Evolutionary conservation across 768 basidiomycete species (phyloP).

Genomic region (Daedaleopsis nitida): DNA sequence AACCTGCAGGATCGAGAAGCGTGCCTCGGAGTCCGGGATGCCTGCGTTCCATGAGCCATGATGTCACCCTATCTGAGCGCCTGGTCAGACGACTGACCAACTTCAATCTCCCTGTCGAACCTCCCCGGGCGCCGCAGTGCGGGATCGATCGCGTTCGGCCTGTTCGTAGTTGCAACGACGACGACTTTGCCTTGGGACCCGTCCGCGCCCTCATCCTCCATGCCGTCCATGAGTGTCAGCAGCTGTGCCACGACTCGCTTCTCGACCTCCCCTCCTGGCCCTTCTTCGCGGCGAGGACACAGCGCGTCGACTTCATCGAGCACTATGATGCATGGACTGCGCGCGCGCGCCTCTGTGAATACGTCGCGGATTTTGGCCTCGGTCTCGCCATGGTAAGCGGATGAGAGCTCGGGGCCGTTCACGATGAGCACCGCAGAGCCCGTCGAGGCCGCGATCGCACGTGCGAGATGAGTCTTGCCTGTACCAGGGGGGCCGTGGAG

Average conservation of each 20-base stretch:
- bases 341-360: conserved; percentile 79
- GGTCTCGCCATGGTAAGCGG: conserved; percentile 96
- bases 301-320: conserved; percentile 96
- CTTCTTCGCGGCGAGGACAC: conserved; percentile 87
- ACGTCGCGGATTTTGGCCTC: conserved; percentile 89
- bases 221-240: conserved; percentile 93
- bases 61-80: not conserved
- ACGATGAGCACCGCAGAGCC: conserved; percentile 88
- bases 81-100: conserved; percentile 57
- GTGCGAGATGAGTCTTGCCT: conserved; percentile 95
- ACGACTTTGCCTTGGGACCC: conserved; percentile 68
- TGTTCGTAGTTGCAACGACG: conserved; percentile 94
- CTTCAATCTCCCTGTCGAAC: conserved; percentile 95
- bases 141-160: conserved; percentile 95
- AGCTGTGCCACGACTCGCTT: conserved; percentile 94
- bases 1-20: conserved; percentile 85
- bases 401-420: conserved; percentile 93
- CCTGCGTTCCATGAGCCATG: conserved; percentile 44
- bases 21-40: conserved; percentile 84
- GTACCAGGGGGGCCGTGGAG: conserved; percentile 97
- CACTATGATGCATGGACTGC: conserved; percentile 91
- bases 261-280: conserved; percentile 93
- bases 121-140: conserved; percentile 87
- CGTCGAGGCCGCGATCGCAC: conserved; percentile 89
- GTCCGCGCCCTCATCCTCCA: conserved; percentile 50